phyloP scores from a whole-genome alignment of 805 yeast species.

The Saturnispora ahearnii region DNA sequence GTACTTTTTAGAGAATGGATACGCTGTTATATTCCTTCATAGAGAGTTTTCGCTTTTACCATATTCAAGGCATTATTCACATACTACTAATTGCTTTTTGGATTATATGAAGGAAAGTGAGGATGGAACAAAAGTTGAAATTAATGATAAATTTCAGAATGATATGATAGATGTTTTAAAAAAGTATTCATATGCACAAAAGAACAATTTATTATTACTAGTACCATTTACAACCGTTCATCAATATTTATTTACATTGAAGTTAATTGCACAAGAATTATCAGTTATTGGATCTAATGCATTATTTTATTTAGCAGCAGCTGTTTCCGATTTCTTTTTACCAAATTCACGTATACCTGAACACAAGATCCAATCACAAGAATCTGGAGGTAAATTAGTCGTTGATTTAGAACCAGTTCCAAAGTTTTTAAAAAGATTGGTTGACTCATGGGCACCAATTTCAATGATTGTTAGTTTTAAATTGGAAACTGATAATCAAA shows the following conservation, averaged over 20 bases:
- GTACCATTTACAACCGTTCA: conserved; percentile 93
- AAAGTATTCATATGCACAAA: conserved; percentile 45
- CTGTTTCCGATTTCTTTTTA: conserved; percentile 92
- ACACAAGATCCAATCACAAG: conserved; percentile 87
- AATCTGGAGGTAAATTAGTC: conserved; percentile 59
- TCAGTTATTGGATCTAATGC: conserved; percentile 48
- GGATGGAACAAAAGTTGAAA: conserved; percentile 44
- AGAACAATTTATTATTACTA: conserved; percentile 45
- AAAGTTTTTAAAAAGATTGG: conserved; percentile 78
- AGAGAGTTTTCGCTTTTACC: conserved; percentile 90
- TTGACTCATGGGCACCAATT: conserved; percentile 88
- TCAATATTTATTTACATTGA: conserved; percentile 82
- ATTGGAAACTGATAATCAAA: conserved; percentile 73
- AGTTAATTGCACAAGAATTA: conserved; percentile 52
- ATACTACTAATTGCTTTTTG: conserved; percentile 73
- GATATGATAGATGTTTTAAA: conserved; percentile 52
- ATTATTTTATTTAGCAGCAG: conserved; percentile 88
- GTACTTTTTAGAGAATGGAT: conserved; percentile 73
- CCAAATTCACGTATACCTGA: conserved; percentile 81
- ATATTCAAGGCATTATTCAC: conserved; percentile 82
- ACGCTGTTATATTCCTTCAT: conserved; percentile 88
- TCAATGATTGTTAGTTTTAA: conserved; percentile 94
- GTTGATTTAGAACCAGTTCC: conserved; percentile 95
- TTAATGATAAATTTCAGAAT: conserved; percentile 50
- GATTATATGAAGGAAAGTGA: conserved; percentile 59